Base-by-base conservation (phyloP, 352 stramenopile species). In the Pythium folliculosum region DNA sequence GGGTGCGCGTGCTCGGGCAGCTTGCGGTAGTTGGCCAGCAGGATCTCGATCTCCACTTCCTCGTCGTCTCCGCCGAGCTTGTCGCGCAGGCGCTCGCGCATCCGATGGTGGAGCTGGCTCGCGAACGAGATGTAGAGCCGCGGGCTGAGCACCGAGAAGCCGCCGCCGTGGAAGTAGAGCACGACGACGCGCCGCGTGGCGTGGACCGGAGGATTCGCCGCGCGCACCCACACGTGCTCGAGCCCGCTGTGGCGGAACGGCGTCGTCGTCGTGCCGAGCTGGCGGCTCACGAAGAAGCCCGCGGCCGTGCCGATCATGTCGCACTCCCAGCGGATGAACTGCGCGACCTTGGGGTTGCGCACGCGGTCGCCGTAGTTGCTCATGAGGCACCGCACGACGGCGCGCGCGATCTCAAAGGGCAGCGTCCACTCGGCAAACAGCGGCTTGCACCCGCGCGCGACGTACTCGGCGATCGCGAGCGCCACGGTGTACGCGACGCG, bases 151-250 rank as follows among this genome's bases (percentile, higher is more conserved):
- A 88, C 58, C 0, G 74, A 67, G 57, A 82, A 88, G 17, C 73
- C 79, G 2, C 79, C 81, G 44, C 81, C 81, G 57, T 90, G 79
- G 65, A 69, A 81, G 60, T 79, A 88, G 21, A 90, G 70, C 45
- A 90, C 71, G 19, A 84, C 73, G 30, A 87, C 50, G 22, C 70
- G 69, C 1, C 59, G 40, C 14, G 53, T 43, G 3, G 32, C 5
- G 22, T 22, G 22, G 52, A 50, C 0, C 22, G 51, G 23, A 1
- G 9, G 25, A 1, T 35, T 6, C 1, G 32, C 17, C 3, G 40
- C 17, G 4, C 51, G 49, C 0, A 74, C 22, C 67, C 69, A 76
- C 27, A 76, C 45, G 57, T 76, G 70, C 55, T 73, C 66, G 38
- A 76, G 66, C 4, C 65, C 69, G 44, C 69, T 69, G 65, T 64